Conservation (phyloP, 129 eudicot species). For the Flaveria sonorensis region DNA sequence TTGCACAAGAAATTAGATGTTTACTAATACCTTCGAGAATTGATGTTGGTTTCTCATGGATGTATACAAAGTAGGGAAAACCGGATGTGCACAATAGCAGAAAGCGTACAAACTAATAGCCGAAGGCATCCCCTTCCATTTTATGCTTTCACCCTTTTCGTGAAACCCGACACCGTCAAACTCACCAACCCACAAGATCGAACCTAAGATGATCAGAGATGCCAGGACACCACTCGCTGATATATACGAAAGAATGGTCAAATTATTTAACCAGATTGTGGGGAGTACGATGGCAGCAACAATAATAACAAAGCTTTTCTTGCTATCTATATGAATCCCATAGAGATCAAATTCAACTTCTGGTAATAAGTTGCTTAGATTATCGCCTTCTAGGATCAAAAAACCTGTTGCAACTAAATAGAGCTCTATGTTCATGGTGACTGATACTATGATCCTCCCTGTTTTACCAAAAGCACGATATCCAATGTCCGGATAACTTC, state of each 20-base stretch:
- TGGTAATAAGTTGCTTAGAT: constrained; percentile 67
- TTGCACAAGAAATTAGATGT: not conserved
- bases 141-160: constrained; percentile 47
- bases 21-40: constrained; percentile 66
- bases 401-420: constrained; percentile 88
- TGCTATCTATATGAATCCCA: constrained; percentile 58
- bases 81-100: constrained; percentile 97
- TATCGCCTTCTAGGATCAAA: constrained; percentile 88
- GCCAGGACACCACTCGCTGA: constrained; percentile 92
- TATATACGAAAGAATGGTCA: constrained; percentile 80
- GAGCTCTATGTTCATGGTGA: constrained; percentile 73
- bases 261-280: constrained; percentile 65
- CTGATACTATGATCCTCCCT: constrained; percentile 60
- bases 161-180: constrained; percentile 86
- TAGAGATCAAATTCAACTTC: constrained; percentile 42
- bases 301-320: constrained; percentile 58
- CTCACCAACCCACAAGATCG: constrained; percentile 73
- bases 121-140: constrained; percentile 70
- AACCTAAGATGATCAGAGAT: constrained; percentile 60
- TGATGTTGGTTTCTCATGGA: constrained; percentile 70
- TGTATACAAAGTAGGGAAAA: constrained; percentile 86
- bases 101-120: constrained; percentile 84
- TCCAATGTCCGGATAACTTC: constrained; percentile 85
- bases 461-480: constrained; percentile 70
- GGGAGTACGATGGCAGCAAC: constrained; percentile 77